Percentiles rank a stretch among this genome's conserved stretches.
phyloP scores from a whole-genome alignment of 768 basidiomycete species.

The Amanita rubescens region DNA sequence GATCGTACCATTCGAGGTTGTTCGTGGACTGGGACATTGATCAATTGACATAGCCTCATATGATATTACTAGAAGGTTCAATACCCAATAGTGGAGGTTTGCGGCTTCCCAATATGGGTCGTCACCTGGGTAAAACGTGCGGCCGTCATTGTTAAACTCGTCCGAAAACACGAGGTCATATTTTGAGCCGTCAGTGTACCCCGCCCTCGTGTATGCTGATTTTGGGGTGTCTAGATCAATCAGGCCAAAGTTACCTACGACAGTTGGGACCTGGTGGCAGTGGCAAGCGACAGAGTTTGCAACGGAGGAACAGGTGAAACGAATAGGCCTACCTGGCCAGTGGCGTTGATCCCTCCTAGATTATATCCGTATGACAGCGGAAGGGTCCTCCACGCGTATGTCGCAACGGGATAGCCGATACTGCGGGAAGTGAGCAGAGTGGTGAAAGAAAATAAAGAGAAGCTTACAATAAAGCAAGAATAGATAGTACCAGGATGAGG shows the following conservation, averaged over 20 bases:
- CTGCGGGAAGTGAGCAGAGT: conserved; percentile 16
- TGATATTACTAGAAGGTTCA: not conserved
- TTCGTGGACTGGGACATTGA: conserved; percentile 38
- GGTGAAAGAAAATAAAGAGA: conserved; percentile 7
- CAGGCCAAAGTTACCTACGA: conserved; percentile 50
- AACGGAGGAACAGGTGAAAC: conserved; percentile 14
- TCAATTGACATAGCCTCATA: not conserved
- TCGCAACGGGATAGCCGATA: conserved; percentile 40
- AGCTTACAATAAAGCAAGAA: conserved; percentile 58
- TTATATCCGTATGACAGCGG: conserved; percentile 22
- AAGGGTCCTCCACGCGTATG: not conserved
- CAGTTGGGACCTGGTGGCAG: conserved; percentile 47
- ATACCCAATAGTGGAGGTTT: conserved; percentile 73
- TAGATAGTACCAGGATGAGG: conserved; percentile 37
- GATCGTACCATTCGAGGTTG: conserved; percentile 87
- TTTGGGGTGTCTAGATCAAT: conserved; percentile 55
- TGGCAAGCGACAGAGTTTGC: too few species aligned
- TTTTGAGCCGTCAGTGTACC: conserved; percentile 49
- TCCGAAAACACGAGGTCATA: conserved; percentile 69
- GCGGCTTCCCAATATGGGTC: conserved; percentile 84
- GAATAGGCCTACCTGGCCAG: conserved; percentile 44
- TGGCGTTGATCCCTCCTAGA: conserved; percentile 54
- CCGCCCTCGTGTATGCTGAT: conserved; percentile 44
- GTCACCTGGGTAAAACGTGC: conserved; percentile 76
- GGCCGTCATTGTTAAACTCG: conserved; percentile 71